A percentile compares a stretch with the other conserved stretches of the same genome.
Conservation (phyloP, 805 yeast species). For the Pichia cephalocereana region DNA sequence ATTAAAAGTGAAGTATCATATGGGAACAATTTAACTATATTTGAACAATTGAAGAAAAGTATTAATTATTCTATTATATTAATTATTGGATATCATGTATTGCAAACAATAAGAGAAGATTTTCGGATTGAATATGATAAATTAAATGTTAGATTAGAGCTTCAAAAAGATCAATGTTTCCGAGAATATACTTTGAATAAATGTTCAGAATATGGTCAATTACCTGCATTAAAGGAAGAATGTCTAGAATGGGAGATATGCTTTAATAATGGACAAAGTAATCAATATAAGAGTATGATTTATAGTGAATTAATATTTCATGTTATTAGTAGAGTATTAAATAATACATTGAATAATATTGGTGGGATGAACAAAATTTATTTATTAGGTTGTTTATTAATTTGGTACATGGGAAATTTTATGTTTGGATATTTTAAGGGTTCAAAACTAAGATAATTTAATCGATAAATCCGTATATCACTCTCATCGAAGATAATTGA, state of each 20-base stretch:
- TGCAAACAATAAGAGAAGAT: conserved; percentile 37
- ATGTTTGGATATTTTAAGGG: conserved; percentile 53
- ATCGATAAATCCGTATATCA: no score
- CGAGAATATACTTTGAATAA: conserved; percentile 43
- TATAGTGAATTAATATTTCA: conserved; percentile 53
- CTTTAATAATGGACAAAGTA: conserved; percentile 39
- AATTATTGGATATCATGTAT: neutral
- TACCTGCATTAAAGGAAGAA: conserved; percentile 47
- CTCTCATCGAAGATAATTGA: no score
- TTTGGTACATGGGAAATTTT: conserved; percentile 53
- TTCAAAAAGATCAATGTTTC: conserved; percentile 48
- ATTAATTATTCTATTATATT: conserved; percentile 7
- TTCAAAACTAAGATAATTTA: neutral
- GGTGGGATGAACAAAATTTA: conserved; percentile 49
- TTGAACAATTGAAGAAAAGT: neutral
- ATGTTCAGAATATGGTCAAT: conserved; percentile 46
- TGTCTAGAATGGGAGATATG: conserved; percentile 61
- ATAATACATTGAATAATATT: conserved; percentile 59
- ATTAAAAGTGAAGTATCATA: no score
- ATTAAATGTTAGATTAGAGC: conserved; percentile 34
- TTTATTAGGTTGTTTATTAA: conserved; percentile 24
- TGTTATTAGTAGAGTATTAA: conserved; percentile 50
- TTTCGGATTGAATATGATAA: conserved; percentile 41
- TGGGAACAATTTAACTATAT: neutral
- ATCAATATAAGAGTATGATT: conserved; percentile 38